These are phyloP conservation scores for Fusarium scirpi DNA, from an alignment of 2,329 filamentous ascomycete genomes.

Conservation along the genomic window DNA sequence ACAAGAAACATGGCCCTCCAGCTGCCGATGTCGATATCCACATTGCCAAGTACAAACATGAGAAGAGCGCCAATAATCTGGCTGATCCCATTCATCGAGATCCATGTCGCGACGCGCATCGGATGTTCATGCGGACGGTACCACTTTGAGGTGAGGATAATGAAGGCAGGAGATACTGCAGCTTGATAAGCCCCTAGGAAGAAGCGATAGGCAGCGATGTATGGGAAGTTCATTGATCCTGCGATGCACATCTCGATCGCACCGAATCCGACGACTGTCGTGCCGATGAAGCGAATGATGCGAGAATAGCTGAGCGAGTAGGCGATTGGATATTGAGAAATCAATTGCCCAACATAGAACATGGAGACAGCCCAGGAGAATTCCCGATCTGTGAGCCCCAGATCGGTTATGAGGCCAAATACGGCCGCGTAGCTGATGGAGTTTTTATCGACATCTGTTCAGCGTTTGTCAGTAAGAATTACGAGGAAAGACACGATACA, in stretches of 20 bases:
- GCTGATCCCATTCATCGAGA: constrained; percentile 48
- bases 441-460: constrained; percentile 35
- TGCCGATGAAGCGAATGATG: constrained; percentile 33
- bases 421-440: constrained; percentile 37
- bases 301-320: constrained; percentile 35
- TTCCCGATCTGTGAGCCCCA: constrained; percentile 17
- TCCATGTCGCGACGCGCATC: constrained; percentile 48
- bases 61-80: constrained; percentile 47
- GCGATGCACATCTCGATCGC: too few species aligned
- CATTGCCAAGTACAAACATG: constrained; percentile 46
- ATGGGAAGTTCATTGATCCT: too few species aligned
- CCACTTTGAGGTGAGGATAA: constrained; percentile 51
- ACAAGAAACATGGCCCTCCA: constrained; percentile 41
- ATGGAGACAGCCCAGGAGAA: constrained; percentile 35
- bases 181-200: too few species aligned
- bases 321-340: constrained; percentile 32
- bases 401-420: constrained; percentile 32
- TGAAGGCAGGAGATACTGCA: constrained; percentile 50
- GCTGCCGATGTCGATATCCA: too few species aligned
- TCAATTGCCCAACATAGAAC: constrained; percentile 37
- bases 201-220: too few species aligned
- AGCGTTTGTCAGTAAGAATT: background rate
- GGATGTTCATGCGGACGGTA: constrained; percentile 49
- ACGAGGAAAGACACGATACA: background rate
- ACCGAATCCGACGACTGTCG: too few species aligned